Evolutionary conservation across 768 basidiomycete species (phyloP).

Genomic region (Pleurotus cornucopiae): DNA sequence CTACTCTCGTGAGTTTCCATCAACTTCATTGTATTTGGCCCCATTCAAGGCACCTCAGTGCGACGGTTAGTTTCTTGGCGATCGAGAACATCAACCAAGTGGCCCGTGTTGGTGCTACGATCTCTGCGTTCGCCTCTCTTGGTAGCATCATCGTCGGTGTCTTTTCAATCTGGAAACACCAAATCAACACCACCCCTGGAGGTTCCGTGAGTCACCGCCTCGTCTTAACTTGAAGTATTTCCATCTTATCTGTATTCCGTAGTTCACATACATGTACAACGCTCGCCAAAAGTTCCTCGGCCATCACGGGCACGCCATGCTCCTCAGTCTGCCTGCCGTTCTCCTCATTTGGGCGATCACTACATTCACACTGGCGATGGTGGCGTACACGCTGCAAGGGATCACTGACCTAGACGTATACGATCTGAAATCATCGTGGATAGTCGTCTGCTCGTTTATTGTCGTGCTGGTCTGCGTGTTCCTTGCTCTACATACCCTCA

Average conservation of each 20-base stretch:
- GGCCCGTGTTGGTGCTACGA: slow-evolving; percentile 28
- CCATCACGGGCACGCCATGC: slow-evolving; percentile 44
- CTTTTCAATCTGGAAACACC: slow-evolving; percentile 55
- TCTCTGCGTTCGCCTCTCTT: slow-evolving; percentile 47
- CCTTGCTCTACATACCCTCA: slow-evolving; percentile 42
- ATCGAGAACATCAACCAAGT: slow-evolving; percentile 19
- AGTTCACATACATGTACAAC: slow-evolving; percentile 56
- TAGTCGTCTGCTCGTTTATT: slow-evolving; percentile 35
- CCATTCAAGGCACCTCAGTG: not conserved
- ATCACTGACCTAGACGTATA: slow-evolving; percentile 17
- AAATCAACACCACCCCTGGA: slow-evolving; percentile 37
- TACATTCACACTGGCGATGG: slow-evolving; percentile 40
- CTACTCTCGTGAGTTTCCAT: slow-evolving; percentile 40
- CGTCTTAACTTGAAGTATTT: not conserved
- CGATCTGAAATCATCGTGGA: slow-evolving; percentile 32
- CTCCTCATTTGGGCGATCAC: slow-evolving; percentile 50
- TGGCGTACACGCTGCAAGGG: slow-evolving; percentile 40
- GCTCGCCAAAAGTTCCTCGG: slow-evolving; percentile 39
- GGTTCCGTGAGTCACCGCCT: slow-evolving; percentile 32
- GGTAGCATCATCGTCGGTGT: slow-evolving; percentile 53
- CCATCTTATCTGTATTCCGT: slow-evolving; percentile 1
- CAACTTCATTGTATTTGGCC: no score
- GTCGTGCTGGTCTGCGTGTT: slow-evolving; percentile 33
- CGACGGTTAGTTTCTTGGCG: not conserved
- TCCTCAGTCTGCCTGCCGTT: slow-evolving; percentile 48